Evolutionary conservation across 441 rosid species (phyloP).

Genomic region (Erodium trifolium): DNA sequence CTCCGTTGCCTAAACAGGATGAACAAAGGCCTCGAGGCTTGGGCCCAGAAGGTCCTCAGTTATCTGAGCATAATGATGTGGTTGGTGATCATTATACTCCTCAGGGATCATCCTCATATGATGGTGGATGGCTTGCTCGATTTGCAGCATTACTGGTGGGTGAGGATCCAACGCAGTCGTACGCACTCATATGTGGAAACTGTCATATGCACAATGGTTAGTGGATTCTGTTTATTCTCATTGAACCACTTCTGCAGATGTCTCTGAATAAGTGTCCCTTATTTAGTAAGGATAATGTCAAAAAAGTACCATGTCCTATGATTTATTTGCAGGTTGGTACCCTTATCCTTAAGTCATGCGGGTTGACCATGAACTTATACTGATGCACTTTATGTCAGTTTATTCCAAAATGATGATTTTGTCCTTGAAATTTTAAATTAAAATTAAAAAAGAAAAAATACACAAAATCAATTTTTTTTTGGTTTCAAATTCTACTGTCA

Average conservation of each 20-base stretch:
- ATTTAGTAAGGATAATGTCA: too few relatives aligned
- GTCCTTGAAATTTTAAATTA: too few relatives aligned
- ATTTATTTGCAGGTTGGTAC: too few relatives aligned
- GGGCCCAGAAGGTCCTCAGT: constrained; percentile 27
- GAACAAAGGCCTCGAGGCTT: constrained; percentile 34
- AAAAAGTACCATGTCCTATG: too few relatives aligned
- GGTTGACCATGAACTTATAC: too few relatives aligned
- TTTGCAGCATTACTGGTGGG: constrained; percentile 87
- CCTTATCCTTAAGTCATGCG: too few relatives aligned
- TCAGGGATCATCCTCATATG: constrained; percentile 37
- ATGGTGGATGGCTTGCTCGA: constrained; percentile 81
- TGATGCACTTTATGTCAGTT: too few relatives aligned
- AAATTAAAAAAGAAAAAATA: too few relatives aligned
- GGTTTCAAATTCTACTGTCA: too few relatives aligned
- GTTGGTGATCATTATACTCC: constrained; percentile 55
- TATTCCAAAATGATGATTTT: too few relatives aligned
- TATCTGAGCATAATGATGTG: constrained; percentile 41
- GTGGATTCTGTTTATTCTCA: constrained; percentile 11
- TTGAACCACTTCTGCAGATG: neutral
- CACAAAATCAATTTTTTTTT: too few relatives aligned
- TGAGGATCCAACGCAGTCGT: constrained; percentile 85
- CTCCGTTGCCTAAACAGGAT: constrained; percentile 30
- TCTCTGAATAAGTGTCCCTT: too few relatives aligned
- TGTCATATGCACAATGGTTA: constrained; percentile 92
- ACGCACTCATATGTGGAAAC: constrained; percentile 82